Conservation (phyloP, 345 rosid genomes). For the Kandelia obovata region DNA sequence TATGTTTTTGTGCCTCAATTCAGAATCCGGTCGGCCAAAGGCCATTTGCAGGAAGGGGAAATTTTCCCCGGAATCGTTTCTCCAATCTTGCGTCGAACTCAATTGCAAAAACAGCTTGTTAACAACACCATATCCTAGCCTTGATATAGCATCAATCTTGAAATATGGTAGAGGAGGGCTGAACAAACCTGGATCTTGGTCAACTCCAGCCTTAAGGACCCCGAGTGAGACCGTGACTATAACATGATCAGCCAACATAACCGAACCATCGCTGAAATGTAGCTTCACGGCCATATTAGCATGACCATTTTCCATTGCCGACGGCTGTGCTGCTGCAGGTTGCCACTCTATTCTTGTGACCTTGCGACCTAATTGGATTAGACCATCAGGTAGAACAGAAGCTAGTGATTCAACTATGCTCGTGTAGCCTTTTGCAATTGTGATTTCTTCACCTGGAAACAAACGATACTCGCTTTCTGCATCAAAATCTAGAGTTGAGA, state of each 20-base stretch:
- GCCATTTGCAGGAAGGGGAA: constrained; percentile 76
- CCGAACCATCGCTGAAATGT: constrained; percentile 80
- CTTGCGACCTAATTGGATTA: constrained; percentile 58
- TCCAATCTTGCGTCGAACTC: constrained; percentile 27
- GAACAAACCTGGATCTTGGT: constrained; percentile 54
- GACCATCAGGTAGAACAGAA: constrained; percentile 65
- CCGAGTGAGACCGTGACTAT: constrained; percentile 88
- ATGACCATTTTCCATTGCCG: constrained; percentile 31
- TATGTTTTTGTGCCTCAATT: constrained; percentile 47
- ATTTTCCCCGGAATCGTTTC: constrained; percentile 19
- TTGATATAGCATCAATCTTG: constrained; percentile 74
- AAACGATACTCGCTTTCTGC: constrained; percentile 89
- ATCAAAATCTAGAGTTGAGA: constrained; percentile 54
- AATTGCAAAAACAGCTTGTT: constrained; percentile 79
- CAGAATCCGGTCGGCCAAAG: constrained; percentile 54
- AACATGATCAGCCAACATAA: constrained; percentile 76
- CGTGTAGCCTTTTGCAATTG: constrained; percentile 87
- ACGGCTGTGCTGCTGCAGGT: constrained; percentile 22
- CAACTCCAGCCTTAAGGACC: constrained; percentile 73
- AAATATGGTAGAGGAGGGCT: constrained; percentile 68
- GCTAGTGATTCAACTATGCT: constrained; percentile 65
- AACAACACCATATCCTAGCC: constrained; percentile 88
- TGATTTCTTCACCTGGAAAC: constrained; percentile 95
- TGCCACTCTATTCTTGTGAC: constrained; percentile 76
- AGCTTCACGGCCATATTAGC: constrained; percentile 55